Conservation (phyloP, 2,329 filamentous ascomycete genomes). For the Parafenestella ontariensis region DNA sequence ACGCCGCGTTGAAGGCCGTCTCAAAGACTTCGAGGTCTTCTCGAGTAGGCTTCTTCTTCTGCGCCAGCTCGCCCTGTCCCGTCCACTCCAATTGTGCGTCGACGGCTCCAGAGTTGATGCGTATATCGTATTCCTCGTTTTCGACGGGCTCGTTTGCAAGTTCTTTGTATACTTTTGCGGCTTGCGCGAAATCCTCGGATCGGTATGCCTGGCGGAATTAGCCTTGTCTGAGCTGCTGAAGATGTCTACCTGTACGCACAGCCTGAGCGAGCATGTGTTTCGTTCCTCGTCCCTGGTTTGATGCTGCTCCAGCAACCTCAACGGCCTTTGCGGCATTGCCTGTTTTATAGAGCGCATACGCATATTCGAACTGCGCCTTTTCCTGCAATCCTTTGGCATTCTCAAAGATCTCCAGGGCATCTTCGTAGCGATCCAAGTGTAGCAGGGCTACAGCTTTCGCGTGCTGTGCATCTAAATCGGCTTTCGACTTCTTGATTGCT, state of each 20-base stretch:
- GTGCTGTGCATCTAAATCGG: constrained; percentile 67
- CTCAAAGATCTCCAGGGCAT: constrained; percentile 73
- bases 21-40: constrained; percentile 79
- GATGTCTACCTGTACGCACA: constrained; percentile 47
- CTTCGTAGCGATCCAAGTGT: constrained; percentile 82
- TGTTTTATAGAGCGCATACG: constrained; percentile 85
- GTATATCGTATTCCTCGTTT: constrained; percentile 75
- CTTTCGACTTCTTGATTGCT: constrained; percentile 64
- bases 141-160: constrained; percentile 59
- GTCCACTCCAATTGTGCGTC: constrained; percentile 77
- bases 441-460: constrained; percentile 77
- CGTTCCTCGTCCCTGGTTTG: constrained; percentile 55
- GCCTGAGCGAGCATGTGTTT: constrained; percentile 69
- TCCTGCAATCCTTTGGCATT: constrained; percentile 67
- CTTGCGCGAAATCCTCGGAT: constrained; percentile 73
- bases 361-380: constrained; percentile 71
- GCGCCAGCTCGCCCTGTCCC: constrained; percentile 60
- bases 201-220: constrained; percentile 66
- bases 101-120: constrained; percentile 76
- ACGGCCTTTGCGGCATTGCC: constrained; percentile 72
- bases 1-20: constrained; percentile 81
- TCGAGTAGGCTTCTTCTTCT: constrained; percentile 62
- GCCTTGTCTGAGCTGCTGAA: not conserved
- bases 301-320: constrained; percentile 54
- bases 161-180: constrained; percentile 67